phyloP scores from a whole-genome alignment of 208 protist genomes.

The Histomonas meleagridis region DNA sequence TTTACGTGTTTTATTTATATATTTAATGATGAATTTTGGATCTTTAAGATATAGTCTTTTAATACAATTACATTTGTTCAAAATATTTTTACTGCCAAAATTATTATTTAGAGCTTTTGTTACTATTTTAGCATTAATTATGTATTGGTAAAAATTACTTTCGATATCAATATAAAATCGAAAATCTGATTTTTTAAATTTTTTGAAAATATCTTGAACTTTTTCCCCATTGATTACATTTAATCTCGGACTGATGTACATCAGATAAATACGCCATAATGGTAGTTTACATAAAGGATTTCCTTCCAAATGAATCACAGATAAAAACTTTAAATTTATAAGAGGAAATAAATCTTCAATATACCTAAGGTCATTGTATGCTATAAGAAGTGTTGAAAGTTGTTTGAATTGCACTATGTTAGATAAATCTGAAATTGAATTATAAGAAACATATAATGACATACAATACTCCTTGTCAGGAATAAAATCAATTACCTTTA shows the following conservation, averaged over 20 bases:
- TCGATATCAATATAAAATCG: no score
- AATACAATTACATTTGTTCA: no score
- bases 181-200: no score
- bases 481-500: neutral
- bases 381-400: neutral
- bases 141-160: no score
- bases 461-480: neutral
- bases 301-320: neutral
- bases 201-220: neutral
- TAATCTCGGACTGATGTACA: neutral
- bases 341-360: constrained; percentile 28
- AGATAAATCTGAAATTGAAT: neutral
- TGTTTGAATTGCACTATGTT: constrained; percentile 14
- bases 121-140: no score
- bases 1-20: no score
- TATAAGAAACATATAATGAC: neutral
- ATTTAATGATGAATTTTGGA: no score
- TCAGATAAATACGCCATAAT: neutral
- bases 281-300: neutral
- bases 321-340: neutral
- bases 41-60: no score
- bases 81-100: no score
- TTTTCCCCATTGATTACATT: neutral
- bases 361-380: neutral
- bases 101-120: no score